Base-by-base conservation (phyloP, 345 rosid species). In the Syzygium grande region DNA sequence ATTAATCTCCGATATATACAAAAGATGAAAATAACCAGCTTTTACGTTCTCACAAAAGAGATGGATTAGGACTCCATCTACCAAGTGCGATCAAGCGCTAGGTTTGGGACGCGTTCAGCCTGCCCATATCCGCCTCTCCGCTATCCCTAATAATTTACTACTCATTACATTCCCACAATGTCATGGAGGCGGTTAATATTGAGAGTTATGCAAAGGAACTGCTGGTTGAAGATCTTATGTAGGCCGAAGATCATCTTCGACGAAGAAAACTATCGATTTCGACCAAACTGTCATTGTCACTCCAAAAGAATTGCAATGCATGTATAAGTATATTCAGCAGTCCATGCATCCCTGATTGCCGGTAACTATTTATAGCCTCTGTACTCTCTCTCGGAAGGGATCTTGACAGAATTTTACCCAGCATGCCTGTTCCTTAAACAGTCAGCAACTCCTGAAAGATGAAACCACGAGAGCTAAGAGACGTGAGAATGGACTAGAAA, bases 401-500 rank as follows among this genome's bases (percentile, higher is more conserved):
- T 21, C 83, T 73, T 38, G 49, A 73, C 83, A 73, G 49, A 73
- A 73, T 9, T 53, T 84, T 56, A 84, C 63, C 46, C 86, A 29
- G 86, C 41, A 51, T 1, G 9, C 49, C 51, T 30, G 51, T 22
- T 86, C 51, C 83, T 87, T 87, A 87, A 56, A 87, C 89, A 10
- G 86, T 87, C 83, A 87, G 85, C 89, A 87, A 17, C 85, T 87
- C 89, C 89, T 87, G 89, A 84, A 87, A 83, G 58, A 41, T 83
- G 12, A 23, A 25, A 38, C 63, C 38, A 14, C 17, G 61, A 10
- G 80, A n/a, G n/a, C n/a, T 49, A 5, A 87, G 59, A 87, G 34
- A 61, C 5, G 51, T 9, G 13, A 12, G 30, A 59, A 83, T 41
- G 16, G 61, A 51, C 27, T 23, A 19, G 6, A 38, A 38, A 38